These are phyloP conservation scores for Limtongozyma cylindracea DNA, from an alignment of 805 yeast genomes.

Conservation along the genomic window DNA sequence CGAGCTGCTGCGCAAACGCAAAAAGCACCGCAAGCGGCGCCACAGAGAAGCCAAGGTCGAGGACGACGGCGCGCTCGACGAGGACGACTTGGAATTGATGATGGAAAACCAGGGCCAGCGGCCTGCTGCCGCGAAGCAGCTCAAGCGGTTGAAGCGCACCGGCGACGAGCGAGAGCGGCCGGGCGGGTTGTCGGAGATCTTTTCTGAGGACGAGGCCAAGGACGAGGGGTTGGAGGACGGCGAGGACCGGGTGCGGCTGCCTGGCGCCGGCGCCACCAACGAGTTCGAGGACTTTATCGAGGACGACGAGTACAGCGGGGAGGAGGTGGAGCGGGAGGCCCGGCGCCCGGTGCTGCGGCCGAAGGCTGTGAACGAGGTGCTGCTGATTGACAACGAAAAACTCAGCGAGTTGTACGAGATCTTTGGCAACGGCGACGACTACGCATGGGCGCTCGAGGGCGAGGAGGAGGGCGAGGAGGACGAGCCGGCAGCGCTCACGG, in stretches of 20 bases:
- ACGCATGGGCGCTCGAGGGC: slow-evolving; percentile 93
- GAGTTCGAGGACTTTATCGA: slow-evolving; percentile 95
- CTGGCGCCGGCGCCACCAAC: slow-evolving; percentile 22
- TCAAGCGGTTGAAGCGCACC: slow-evolving; percentile 72
- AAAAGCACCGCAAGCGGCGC: slow-evolving; percentile 10
- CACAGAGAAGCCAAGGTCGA: slow-evolving; percentile 7
- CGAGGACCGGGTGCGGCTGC: slow-evolving; percentile 6
- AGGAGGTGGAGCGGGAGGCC: slow-evolving; percentile 19
- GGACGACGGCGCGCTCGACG: slow-evolving; percentile 68
- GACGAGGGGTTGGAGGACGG: slow-evolving; percentile 7
- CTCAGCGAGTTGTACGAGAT: slow-evolving; percentile 84
- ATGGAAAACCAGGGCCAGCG: slow-evolving; percentile 83
- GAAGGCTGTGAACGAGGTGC: slow-evolving; percentile 24
- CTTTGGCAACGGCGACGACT: slow-evolving; percentile 92
- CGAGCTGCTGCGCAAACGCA: slow-evolving; percentile 3
- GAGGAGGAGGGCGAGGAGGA: slow-evolving; percentile 28
- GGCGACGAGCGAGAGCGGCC: slow-evolving; percentile 6
- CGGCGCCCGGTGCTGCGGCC: slow-evolving; percentile 4
- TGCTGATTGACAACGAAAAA: slow-evolving; percentile 65
- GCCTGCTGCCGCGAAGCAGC: slow-evolving; percentile 19
- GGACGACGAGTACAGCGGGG: slow-evolving; percentile 88
- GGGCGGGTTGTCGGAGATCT: slow-evolving; percentile 35
- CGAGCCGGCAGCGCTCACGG: slow-evolving; percentile 44
- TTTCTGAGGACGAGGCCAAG: slow-evolving; percentile 27
- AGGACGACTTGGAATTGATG: slow-evolving; percentile 81